phyloP scores from a whole-genome alignment of 2,329 filamentous ascomycete genomes.

The Venturia asperata region DNA sequence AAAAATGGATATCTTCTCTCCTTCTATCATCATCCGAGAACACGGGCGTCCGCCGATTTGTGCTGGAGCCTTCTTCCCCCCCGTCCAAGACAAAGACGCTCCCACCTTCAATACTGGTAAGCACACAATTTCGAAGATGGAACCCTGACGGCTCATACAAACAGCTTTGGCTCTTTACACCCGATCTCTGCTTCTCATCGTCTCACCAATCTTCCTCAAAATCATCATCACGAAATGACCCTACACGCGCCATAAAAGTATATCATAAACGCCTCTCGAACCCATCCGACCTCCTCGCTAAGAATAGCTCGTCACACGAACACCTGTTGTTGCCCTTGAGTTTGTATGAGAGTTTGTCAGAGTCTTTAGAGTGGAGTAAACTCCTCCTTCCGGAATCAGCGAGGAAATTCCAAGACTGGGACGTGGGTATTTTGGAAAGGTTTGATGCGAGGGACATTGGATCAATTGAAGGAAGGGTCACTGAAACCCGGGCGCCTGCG shows the following conservation, averaged over 20 bases:
- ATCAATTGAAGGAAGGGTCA: background rate
- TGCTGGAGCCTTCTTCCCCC: constrained; percentile 47
- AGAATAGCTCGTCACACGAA: constrained; percentile 37
- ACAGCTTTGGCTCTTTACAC: constrained; percentile 55
- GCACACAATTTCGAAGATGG: background rate
- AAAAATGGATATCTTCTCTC: constrained; percentile 47
- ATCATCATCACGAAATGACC: constrained; percentile 26
- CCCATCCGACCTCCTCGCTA: constrained; percentile 29
- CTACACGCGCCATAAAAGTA: constrained; percentile 50
- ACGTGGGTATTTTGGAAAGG: constrained; percentile 55
- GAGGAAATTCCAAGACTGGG: constrained; percentile 58
- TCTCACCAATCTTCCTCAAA: constrained; percentile 25
- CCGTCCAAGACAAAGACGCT: background rate
- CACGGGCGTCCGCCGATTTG: constrained; percentile 49
- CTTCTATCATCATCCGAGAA: constrained; percentile 50
- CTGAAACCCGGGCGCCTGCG: background rate
- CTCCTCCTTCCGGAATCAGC: constrained; percentile 49
- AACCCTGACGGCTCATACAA: background rate
- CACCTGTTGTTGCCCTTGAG: constrained; percentile 46
- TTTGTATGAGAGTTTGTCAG: constrained; percentile 42
- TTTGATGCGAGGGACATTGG: constrained; percentile 29
- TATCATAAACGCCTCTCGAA: constrained; percentile 41
- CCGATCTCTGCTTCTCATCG: constrained; percentile 50
- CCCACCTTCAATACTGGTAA: constrained; percentile 18
- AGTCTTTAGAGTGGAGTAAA: constrained; percentile 44